Percentiles rank a stretch among this genome's conserved stretches.
Conservation (phyloP, 495 filamentous ascomycete species). For the Penicillium taxi region DNA sequence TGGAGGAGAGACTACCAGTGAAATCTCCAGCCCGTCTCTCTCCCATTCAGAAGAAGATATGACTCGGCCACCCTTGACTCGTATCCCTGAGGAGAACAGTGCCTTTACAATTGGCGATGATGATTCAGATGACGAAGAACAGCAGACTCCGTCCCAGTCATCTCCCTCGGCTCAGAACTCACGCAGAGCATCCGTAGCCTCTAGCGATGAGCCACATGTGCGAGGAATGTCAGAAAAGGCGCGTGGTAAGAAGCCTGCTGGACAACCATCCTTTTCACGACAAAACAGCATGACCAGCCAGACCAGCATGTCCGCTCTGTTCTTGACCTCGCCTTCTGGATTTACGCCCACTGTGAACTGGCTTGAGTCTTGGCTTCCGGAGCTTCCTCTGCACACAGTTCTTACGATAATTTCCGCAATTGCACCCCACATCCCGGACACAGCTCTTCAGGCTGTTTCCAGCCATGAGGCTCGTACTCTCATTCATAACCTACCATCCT, state of each 20-base stretch:
- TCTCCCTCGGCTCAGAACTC: conserved; percentile 65
- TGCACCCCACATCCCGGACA: conserved; percentile 38
- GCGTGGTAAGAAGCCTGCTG: conserved; percentile 91
- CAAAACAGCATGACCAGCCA: conserved; percentile 89
- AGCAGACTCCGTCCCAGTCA: conserved; percentile 61
- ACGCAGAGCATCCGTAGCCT: conserved; percentile 63
- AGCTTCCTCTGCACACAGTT: conserved; percentile 84
- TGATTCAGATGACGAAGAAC: conserved; percentile 62
- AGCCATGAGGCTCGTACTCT: conserved; percentile 34
- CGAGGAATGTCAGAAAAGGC: conserved; percentile 98
- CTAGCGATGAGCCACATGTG: conserved; percentile 73
- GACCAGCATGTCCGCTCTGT: conserved; percentile 52
- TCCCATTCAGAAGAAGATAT: conserved; percentile 64
- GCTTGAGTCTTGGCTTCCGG: conserved; percentile 91
- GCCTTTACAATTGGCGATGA: conserved; percentile 89
- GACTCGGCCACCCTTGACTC: conserved; percentile 54
- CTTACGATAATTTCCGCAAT: conserved; percentile 65
- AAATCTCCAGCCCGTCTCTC: conserved; percentile 26
- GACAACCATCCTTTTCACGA: conserved; percentile 71
- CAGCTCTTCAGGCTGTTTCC: conserved; percentile 26
- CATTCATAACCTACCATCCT: conserved; percentile 47
- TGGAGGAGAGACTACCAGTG: conserved; percentile 27
- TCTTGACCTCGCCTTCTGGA: conserved; percentile 39
- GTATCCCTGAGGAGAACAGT: conserved; percentile 72
- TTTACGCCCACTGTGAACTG: conserved; percentile 75